These are phyloP conservation scores for Cyberlindnera suaveolens DNA, from an alignment of 805 yeast species.

Conservation along the genomic window DNA sequence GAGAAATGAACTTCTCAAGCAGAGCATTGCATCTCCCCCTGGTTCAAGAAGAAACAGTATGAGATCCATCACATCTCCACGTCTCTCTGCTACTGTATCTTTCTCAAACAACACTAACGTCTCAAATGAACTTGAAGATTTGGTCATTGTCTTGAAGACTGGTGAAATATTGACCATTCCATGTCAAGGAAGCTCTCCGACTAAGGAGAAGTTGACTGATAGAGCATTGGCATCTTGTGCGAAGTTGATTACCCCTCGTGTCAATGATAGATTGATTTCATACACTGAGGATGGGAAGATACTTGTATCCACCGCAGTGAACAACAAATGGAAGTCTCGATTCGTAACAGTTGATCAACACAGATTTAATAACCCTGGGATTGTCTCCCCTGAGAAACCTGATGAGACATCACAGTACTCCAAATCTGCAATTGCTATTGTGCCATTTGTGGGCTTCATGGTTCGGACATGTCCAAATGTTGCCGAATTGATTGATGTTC, in stretches of 20 bases:
- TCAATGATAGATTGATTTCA: slow-evolving; percentile 64
- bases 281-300: slow-evolving; percentile 43
- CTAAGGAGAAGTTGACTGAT: slow-evolving; percentile 27
- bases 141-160: slow-evolving; percentile 43
- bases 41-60: slow-evolving; percentile 29
- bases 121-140: slow-evolving; percentile 27
- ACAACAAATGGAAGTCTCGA: slow-evolving; percentile 59
- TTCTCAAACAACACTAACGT: slow-evolving; percentile 20
- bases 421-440: slow-evolving; percentile 39
- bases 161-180: slow-evolving; percentile 46
- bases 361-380: slow-evolving; percentile 20
- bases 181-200: slow-evolving; percentile 41
- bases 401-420: slow-evolving; percentile 10
- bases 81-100: slow-evolving; percentile 15
- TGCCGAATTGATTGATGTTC: slow-evolving; percentile 72
- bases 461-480: slow-evolving; percentile 47
- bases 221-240: slow-evolving; percentile 43
- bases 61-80: slow-evolving; percentile 23
- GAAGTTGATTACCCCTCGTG: slow-evolving; percentile 61
- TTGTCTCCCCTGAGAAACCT: neutral
- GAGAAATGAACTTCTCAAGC: slow-evolving; percentile 16
- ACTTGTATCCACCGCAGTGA: slow-evolving; percentile 52
- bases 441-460: slow-evolving; percentile 72
- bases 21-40: slow-evolving; percentile 8
- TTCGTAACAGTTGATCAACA: slow-evolving; percentile 42